Base-by-base conservation (phyloP, 768 basidiomycete genomes). In the Phylloporus rhodoxanthus region DNA sequence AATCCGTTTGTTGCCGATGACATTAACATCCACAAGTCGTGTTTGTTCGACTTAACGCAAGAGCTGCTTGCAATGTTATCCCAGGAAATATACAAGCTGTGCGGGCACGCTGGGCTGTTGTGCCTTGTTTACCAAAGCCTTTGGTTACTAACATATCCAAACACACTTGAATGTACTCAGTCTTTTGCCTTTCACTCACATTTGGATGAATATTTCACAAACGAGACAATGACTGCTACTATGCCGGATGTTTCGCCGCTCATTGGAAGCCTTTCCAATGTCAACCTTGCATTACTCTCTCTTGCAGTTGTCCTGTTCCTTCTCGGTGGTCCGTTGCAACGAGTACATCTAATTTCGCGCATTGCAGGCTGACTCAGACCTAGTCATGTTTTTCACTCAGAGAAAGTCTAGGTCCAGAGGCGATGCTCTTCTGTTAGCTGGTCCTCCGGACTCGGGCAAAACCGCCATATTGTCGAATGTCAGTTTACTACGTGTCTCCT, bases 401-500 rank as follows among this genome's bases (percentile, higher is more conserved):
- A 69, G 71, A 46, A 79, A 69, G 57, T 71, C 77, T 7, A 70
- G 64, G 37, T 66, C 76, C 1, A 71, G 68, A 61, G 81, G 84
- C 21, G 79, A 77, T 62, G 70, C 76, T n/a, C 60, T 92, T n/a
- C 66, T 92, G 4, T 71, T 92, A n/a, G 75, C 87, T 3, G 90
- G 90, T 2, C 72, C 82, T 33, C 75, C 82, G 6, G 87, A 90
- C 66, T 79, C 80, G 1, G 90, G 90, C 41, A 92, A 92, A 70
- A 91, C 90, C 1, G 75, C 87, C 17, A 81, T 91, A 33, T 62
- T 90, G 43, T 81, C 85, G 20, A 73, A 77, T 53, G 90, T 87
- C 53, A 56, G 82, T 75, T 17, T 28, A 8, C 9, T 28, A 3
- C 4, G 3, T 43, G 21, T 51, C 26, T 46, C 17, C 20, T 38